Conservation (phyloP, 208 protist genomes). For the Trypanosoma conorhini region DNA sequence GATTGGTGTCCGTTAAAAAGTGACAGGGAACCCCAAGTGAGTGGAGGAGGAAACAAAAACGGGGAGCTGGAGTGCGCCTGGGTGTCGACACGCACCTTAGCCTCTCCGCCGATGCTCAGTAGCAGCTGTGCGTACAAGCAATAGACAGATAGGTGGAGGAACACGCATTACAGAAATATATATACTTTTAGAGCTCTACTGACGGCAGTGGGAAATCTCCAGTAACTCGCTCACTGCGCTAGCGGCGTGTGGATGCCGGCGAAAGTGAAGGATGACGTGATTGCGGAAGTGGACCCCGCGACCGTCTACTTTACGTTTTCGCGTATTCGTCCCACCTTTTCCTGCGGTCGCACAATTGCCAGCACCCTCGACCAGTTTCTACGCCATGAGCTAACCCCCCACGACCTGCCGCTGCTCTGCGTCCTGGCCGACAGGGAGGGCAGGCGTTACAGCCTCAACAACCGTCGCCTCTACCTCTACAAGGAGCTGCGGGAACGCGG, state of each 20-base stretch:
- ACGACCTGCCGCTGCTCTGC: constrained; percentile 70
- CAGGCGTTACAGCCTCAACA: constrained; percentile 84
- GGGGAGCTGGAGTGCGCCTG: neutral
- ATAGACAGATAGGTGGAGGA: neutral
- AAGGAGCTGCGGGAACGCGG: constrained; percentile 64
- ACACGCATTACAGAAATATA: too few relatives aligned
- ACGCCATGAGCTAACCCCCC: constrained; percentile 39
- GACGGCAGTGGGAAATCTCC: neutral
- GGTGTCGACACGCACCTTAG: neutral
- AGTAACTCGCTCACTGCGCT: neutral
- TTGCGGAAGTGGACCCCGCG: constrained; percentile 52
- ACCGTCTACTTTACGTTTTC: constrained; percentile 90
- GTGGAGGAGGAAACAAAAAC: neutral
- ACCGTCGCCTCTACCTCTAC: constrained; percentile 82
- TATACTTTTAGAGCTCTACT: neutral
- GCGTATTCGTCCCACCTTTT: constrained; percentile 76
- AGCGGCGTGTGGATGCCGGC: neutral
- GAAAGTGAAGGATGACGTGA: constrained; percentile 22
- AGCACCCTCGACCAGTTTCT: constrained; percentile 72
- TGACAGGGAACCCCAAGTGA: neutral
- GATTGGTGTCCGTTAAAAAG: neutral
- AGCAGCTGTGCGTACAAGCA: neutral
- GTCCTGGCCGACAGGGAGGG: constrained; percentile 55
- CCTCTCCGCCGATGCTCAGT: neutral
- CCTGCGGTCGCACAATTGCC: constrained; percentile 79